Conservation (phyloP, 768 basidiomycete species). For the Hygrophorus pudorinus region DNA sequence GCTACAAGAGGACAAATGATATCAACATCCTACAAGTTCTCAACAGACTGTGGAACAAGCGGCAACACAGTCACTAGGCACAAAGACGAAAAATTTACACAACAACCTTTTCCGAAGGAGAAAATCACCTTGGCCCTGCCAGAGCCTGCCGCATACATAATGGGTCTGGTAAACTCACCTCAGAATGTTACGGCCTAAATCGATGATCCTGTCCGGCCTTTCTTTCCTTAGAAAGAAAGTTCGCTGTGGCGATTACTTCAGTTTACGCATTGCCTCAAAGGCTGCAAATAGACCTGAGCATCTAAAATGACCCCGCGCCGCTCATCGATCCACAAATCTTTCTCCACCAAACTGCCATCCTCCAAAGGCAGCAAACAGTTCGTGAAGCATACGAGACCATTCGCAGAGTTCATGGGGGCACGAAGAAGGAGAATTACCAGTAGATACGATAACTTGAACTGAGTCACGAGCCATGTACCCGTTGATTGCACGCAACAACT, state of each 20-base stretch:
- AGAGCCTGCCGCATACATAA: too few relatives aligned
- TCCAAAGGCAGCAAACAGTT: constrained; percentile 76
- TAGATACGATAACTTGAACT: too few relatives aligned
- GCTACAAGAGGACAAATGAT: constrained; percentile 24
- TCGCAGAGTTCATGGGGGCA: constrained; percentile 32
- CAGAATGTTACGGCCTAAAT: constrained; percentile 69
- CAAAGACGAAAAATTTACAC: too few relatives aligned
- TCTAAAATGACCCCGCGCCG: constrained; percentile 63
- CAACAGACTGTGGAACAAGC: too few relatives aligned
- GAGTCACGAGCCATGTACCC: too few relatives aligned
- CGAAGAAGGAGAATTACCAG: neutral
- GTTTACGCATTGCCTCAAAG: neutral
- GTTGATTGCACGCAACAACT: too few relatives aligned
- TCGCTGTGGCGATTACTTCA: constrained; percentile 29
- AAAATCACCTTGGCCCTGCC: too few relatives aligned
- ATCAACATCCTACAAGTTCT: too few relatives aligned
- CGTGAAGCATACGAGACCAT: constrained; percentile 77
- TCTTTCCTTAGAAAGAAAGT: constrained; percentile 57
- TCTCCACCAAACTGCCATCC: constrained; percentile 64
- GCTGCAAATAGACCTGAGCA: constrained; percentile 42
- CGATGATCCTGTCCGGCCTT: constrained; percentile 53
- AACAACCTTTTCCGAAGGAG: too few relatives aligned
- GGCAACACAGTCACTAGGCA: too few relatives aligned
- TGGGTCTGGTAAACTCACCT: constrained; percentile 31
- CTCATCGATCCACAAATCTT: constrained; percentile 79